Base-by-base conservation (phyloP, 306 rosid species). In the Quercus berberidifolia region DNA sequence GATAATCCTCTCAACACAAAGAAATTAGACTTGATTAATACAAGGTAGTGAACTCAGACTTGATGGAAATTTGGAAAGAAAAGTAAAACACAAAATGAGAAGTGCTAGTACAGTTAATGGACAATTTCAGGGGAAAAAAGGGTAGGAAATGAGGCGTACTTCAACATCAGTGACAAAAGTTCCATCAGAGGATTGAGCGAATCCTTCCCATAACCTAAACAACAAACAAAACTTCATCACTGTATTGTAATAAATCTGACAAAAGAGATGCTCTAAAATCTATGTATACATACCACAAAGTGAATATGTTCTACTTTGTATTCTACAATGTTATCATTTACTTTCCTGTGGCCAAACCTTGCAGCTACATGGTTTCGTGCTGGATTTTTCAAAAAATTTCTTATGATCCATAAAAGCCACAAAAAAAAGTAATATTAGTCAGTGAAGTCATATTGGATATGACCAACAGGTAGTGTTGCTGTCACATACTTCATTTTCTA, bases 171-270 rank as follows among this genome's bases (percentile, higher is more conserved):
- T 91, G 83, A 91, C 96, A n/a, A 92, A 87, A 0, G 96, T 90
- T 82, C 99, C 99, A 83, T 95, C 89, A 10, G 92, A 91, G 98
- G 79, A 95, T 87, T 30, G 97, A 96, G 80, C 91, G 97, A 79
- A 95, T 92, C 77, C 92, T 92, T 85, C 99, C 97, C 97, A 95
- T 95, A 74, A 76, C 97, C 99, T 92, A 74, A 76, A 82, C 79
- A 71, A 73, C 67, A 72, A 72, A 67, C 70, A 76, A 71, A 52
- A 71, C 63, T 70, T 60, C 52, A 52, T 63, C 72, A 23, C 76
- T 71, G 51, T 52, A 74, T 13, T 76, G 31, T 68, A 41, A 55
- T 41, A 69, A n/a, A 74, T 21, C 35, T 59, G 52, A 58, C 6
- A 33, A 76, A 76, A 69, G 56, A 82, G 62, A 55, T 73, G 55